phyloP scores from a whole-genome alignment of 352 stramenopile genomes.

The Pythium sp. region DNA sequence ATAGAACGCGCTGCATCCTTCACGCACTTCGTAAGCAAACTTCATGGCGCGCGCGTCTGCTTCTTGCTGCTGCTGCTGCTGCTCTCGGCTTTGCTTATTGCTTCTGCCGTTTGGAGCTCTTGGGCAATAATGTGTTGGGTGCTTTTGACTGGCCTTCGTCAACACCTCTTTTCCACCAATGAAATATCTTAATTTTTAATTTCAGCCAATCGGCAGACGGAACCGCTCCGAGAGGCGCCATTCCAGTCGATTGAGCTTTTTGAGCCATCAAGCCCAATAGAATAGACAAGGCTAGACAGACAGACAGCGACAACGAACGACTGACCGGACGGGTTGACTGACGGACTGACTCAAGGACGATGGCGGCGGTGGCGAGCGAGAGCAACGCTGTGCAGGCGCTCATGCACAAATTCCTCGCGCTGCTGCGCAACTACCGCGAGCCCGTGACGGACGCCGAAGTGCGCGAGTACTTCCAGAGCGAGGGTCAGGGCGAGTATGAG shows the following conservation, averaged over 20 bases:
- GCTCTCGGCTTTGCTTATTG: conserved; percentile 6
- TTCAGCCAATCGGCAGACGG: conserved; percentile 29
- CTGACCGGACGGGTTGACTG: not conserved
- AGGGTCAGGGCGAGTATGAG: conserved; percentile 72
- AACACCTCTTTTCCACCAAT: conserved; percentile 34
- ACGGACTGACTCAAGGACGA: conserved; percentile 8
- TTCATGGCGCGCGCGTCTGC: conserved; percentile 50
- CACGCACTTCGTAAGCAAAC: conserved; percentile 80
- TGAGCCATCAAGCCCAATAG: conserved; percentile 3
- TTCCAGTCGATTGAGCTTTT: not conserved
- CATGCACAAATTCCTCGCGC: conserved; percentile 67
- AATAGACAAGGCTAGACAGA: not conserved
- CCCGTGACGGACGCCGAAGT: conserved; percentile 79
- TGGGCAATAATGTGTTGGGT: conserved; percentile 2
- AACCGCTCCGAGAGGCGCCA: not conserved
- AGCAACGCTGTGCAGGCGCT: conserved; percentile 33
- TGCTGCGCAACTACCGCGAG: conserved; percentile 80
- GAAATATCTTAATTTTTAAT: not conserved
- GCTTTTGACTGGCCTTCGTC: conserved; percentile 31
- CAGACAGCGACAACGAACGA: not conserved
- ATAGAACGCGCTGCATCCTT: not conserved
- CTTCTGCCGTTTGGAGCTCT: conserved; percentile 23
- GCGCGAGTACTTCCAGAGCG: conserved; percentile 69
- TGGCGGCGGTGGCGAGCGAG: conserved; percentile 28
- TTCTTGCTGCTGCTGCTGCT: not conserved